phyloP scores from a whole-genome alignment of 2,329 filamentous ascomycete genomes.

The Talaromyces sp. region DNA sequence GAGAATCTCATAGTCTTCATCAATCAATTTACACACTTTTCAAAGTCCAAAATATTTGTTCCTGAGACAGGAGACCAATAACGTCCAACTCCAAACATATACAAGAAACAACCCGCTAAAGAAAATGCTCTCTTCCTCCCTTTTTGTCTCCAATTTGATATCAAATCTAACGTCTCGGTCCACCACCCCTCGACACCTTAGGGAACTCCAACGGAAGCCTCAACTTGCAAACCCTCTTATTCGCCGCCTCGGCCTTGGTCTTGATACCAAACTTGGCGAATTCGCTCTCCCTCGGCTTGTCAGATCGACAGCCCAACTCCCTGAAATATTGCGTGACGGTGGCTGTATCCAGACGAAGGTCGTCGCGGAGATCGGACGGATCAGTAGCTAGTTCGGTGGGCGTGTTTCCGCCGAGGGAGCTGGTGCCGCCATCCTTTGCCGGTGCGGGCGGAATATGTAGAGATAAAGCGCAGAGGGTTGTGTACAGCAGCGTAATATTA shows the following conservation, averaged over 20 bases:
- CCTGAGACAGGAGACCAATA: neutral
- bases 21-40: neutral
- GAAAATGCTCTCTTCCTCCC: neutral
- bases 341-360: conserved; percentile 39
- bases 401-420: conserved; percentile 34
- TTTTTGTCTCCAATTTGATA: neutral
- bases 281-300: conserved; percentile 41
- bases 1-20: neutral
- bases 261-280: conserved; percentile 47
- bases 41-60: neutral
- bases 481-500: conserved; percentile 43
- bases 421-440: conserved; percentile 34
- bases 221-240: conserved; percentile 62
- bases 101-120: neutral
- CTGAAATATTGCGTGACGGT: conserved; percentile 42
- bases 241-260: conserved; percentile 57
- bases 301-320: conserved; percentile 45
- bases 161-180: conserved; percentile 14
- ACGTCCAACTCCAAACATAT: neutral
- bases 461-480: conserved; percentile 45
- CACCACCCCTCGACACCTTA: conserved; percentile 47
- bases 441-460: conserved; percentile 45
- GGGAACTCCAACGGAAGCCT: conserved; percentile 80
- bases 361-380: conserved; percentile 44
- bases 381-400: conserved; percentile 42